Conservation (phyloP, 1,139 yeast species). For the Starmera stellimalicola region DNA sequence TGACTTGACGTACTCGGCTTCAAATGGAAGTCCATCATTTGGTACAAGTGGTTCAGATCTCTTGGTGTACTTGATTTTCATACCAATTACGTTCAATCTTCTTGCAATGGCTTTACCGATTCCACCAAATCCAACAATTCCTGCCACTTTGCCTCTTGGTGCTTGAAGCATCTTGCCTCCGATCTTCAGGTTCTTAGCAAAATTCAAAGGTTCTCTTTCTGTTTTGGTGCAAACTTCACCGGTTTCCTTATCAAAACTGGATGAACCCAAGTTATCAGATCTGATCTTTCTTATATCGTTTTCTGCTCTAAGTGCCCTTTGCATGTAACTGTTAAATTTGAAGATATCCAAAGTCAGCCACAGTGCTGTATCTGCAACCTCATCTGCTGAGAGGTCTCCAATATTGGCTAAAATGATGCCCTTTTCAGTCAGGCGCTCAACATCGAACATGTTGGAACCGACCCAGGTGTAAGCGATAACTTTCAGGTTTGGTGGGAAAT, state of each 20-base stretch:
- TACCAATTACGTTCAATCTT: conserved; percentile 49
- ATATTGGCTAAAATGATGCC: conserved; percentile 53
- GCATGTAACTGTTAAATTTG: conserved; percentile 48
- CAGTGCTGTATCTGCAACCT: conserved; percentile 69
- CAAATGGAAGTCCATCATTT: conserved; percentile 29
- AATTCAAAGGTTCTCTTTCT: conserved; percentile 6
- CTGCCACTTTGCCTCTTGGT: conserved; percentile 52
- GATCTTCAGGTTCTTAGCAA: conserved; percentile 28
- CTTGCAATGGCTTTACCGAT: conserved; percentile 62
- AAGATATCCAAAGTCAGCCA: conserved; percentile 51
- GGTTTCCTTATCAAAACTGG: conserved; percentile 13
- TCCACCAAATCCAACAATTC: conserved; percentile 71
- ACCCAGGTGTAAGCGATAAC: conserved; percentile 61
- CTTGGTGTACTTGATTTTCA: conserved; percentile 58
- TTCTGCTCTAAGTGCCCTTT: conserved; percentile 30
- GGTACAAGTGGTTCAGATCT: conserved; percentile 38
- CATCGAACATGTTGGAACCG: conserved; percentile 58
- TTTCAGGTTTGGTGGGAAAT: conserved; percentile 43
- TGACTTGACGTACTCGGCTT: conserved; percentile 33
- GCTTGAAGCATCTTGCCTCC: conserved; percentile 41
- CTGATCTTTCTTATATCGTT: conserved; percentile 31
- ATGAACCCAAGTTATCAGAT: conserved; percentile 28
- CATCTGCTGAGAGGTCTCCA: conserved; percentile 51
- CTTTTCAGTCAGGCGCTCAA: conserved; percentile 27
- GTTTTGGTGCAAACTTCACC: conserved; percentile 14